Conservation (phyloP, 306 rosid genomes). For the Spatholobus suberectus region DNA sequence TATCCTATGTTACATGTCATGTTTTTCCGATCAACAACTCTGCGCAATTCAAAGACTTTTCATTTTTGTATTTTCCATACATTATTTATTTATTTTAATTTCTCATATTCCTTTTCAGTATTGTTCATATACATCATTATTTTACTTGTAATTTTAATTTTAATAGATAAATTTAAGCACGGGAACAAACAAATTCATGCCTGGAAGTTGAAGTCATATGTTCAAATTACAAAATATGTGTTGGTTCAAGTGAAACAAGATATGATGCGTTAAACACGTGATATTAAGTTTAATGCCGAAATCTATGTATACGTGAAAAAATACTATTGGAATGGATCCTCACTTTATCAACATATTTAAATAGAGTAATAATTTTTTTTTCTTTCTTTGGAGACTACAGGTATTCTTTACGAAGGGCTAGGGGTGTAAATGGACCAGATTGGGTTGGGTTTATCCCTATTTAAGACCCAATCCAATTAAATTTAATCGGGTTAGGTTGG, state of each 20-base stretch:
- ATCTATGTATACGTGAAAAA: background rate
- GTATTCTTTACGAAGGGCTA: no score
- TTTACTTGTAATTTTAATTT: background rate
- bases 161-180: background rate
- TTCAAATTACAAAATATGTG: background rate
- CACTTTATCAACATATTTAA: no score
- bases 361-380: no score
- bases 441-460: no score
- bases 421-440: no score
- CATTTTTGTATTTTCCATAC: background rate
- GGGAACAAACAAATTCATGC: background rate
- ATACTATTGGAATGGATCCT: no score
- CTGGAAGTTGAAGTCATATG: background rate
- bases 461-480: no score
- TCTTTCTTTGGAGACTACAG: no score
- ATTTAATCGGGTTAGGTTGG: no score
- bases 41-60: background rate
- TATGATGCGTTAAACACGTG: background rate
- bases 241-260: background rate
- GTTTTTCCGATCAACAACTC: background rate
- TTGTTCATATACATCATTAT: background rate
- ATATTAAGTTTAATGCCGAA: background rate
- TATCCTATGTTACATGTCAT: no score
- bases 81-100: background rate
- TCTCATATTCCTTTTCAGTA: background rate